Conservation (phyloP, 257 asterid genomes). For the Rhazya stricta region DNA sequence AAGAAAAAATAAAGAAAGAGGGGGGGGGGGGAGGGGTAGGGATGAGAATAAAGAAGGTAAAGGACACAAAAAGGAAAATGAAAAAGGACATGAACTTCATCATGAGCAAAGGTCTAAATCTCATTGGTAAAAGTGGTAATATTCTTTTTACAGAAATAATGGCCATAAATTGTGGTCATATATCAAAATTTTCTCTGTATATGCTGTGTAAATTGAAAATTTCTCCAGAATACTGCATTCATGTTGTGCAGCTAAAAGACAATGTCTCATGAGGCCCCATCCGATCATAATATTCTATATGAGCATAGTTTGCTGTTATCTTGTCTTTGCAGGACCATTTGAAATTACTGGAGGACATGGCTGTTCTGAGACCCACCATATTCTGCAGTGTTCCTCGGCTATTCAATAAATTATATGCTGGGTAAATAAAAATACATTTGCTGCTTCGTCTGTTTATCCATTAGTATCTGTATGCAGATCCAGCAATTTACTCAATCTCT, state of each 20-base stretch:
- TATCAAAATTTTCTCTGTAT: not conserved
- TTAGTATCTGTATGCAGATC: not conserved
- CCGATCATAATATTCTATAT: not conserved
- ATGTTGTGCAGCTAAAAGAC: no score
- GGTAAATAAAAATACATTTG: constrained; percentile 32
- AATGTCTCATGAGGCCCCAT: no score
- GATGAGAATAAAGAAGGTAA: no score
- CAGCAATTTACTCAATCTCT: not conserved
- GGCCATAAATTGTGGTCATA: not conserved
- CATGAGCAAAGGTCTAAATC: not conserved
- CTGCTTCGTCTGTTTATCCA: constrained; percentile 14
- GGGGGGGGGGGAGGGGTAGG: no score
- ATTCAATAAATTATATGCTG: constrained; percentile 80
- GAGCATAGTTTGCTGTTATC: not conserved
- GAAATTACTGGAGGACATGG: constrained; percentile 89
- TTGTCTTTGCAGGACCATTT: constrained; percentile 64
- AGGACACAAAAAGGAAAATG: no score
- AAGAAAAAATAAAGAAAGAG: no score
- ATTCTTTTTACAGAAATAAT: not conserved
- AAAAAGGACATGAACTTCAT: no score
- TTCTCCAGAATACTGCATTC: not conserved
- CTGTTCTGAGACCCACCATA: constrained; percentile 81
- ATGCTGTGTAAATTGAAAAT: not conserved
- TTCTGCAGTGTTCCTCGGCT: constrained; percentile 96
- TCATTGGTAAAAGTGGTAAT: not conserved